Conservation (phyloP, 2,329 filamentous ascomycete genomes). For the Acarospora socialis region DNA sequence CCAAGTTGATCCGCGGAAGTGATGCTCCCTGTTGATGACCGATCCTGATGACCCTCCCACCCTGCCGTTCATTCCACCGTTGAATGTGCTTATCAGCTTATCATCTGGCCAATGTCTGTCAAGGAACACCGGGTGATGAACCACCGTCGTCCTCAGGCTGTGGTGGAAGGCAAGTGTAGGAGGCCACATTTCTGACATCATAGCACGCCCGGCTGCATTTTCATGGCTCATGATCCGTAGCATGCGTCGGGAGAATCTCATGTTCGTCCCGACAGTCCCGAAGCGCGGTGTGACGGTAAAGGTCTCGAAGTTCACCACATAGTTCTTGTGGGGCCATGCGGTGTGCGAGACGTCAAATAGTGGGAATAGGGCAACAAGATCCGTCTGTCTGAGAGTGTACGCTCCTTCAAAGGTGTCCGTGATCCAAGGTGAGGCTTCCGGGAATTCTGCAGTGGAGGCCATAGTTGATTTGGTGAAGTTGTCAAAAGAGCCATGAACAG, state of each 20-base stretch:
- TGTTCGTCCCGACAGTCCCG: conserved; percentile 65
- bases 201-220: conserved; percentile 57
- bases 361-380: no score
- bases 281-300: conserved; percentile 53
- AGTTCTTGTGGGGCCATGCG: conserved; percentile 43
- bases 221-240: conserved; percentile 67
- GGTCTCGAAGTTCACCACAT: conserved; percentile 28
- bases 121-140: conserved; percentile 66
- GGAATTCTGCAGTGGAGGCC: conserved; percentile 19
- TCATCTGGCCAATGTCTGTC: conserved; percentile 61
- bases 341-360: no score
- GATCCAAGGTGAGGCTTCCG: conserved; percentile 20
- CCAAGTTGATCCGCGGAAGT: no score
- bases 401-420: conserved; percentile 43
- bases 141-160: conserved; percentile 64
- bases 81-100: no score
- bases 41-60: no score
- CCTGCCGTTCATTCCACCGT: no score
- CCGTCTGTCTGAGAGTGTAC: no score
- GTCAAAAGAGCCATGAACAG: conserved; percentile 35
- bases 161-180: conserved; percentile 61
- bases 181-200: conserved; percentile 69
- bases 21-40: no score
- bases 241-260: conserved; percentile 55
- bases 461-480: conserved; percentile 31